Conservation (phyloP, 768 basidiomycete genomes). For the Mycena epipterygia region DNA sequence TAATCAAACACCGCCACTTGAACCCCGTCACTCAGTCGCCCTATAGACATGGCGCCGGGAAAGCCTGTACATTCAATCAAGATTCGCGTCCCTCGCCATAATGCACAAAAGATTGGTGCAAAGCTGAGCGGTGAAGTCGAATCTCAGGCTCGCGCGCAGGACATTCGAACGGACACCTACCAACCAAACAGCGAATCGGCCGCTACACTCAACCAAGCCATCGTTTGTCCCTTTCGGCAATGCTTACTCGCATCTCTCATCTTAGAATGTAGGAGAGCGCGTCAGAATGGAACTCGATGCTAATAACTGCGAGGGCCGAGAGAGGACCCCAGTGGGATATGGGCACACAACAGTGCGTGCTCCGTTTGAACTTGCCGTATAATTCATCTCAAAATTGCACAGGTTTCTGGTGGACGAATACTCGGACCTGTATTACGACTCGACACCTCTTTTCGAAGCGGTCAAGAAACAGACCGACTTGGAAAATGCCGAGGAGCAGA, state of each 20-base stretch:
- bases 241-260: slow-evolving; percentile 8
- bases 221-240: slow-evolving; percentile 61
- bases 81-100: slow-evolving; percentile 80
- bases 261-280: slow-evolving; percentile 70
- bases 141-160: slow-evolving; percentile 62
- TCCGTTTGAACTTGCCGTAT: background rate
- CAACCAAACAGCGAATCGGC: slow-evolving; percentile 72
- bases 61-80: slow-evolving; percentile 70
- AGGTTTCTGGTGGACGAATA: slow-evolving; percentile 85
- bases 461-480: slow-evolving; percentile 62
- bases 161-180: slow-evolving; percentile 67
- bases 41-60: slow-evolving; percentile 67
- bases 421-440: slow-evolving; percentile 82
- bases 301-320: slow-evolving; percentile 83
- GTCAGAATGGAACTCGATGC: slow-evolving; percentile 88
- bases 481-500: slow-evolving; percentile 55
- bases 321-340: slow-evolving; percentile 92
- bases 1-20: no score
- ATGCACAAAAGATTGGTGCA: slow-evolving; percentile 78
- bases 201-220: slow-evolving; percentile 67
- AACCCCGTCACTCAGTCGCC: no score
- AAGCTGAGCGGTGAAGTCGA: slow-evolving; percentile 74
- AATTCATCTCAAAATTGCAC: slow-evolving; percentile 11
- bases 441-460: slow-evolving; percentile 69
- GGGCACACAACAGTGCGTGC: slow-evolving; percentile 84